Base-by-base conservation (phyloP, 139 green algal species). In the Chlamydomonas sp. region DNA sequence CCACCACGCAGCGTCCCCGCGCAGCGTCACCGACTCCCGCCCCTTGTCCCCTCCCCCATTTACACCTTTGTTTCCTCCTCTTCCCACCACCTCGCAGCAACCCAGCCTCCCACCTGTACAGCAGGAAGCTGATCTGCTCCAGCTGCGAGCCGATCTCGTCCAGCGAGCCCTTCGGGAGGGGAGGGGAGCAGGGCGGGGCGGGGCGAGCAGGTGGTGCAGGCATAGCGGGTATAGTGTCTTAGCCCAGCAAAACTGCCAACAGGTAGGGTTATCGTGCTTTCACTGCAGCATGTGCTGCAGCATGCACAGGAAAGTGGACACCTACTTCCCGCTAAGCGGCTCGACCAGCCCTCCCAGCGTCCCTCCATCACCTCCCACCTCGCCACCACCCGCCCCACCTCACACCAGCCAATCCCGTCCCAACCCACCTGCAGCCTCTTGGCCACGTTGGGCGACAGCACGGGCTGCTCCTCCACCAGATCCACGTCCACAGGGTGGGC, bases 31-130 rank as follows among this genome's bases (percentile, higher is more conserved):
- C 31, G 31, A 49, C 31, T 49, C 31, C 31, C 31, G 31, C 31
- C 31, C 31, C 31, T 49, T 49, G 31, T 49, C 31, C 31, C 31
- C 31, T 49, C 31, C 31, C 31, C 64, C 64, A 12, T 18, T 5
- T 12, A 64, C 5, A 31, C 1, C 49, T 4, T 14, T 5, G 58
- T n/a, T 6, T 16, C 8, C 10, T 58, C 4, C 4, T 10, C n/a
- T n/a, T n/a, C n/a, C n/a, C 49, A 57, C 5, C 58, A 9, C 61
- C 79, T n/a, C 79, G 6, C 64, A 7, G 20, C 5, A 18, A 77
- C 20, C 72, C 20, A 3, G 5, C 71, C 57, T 1, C 81, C n/a
- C 73, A 87, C 82, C 63, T 87, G 62, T 73, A 87, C 82, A 87
- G 66, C 5, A 72, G 4, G 82, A 60, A 87, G 61, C 60, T 62